Conservation (phyloP, 208 protist genomes). For the Blechomonas ayalai region DNA sequence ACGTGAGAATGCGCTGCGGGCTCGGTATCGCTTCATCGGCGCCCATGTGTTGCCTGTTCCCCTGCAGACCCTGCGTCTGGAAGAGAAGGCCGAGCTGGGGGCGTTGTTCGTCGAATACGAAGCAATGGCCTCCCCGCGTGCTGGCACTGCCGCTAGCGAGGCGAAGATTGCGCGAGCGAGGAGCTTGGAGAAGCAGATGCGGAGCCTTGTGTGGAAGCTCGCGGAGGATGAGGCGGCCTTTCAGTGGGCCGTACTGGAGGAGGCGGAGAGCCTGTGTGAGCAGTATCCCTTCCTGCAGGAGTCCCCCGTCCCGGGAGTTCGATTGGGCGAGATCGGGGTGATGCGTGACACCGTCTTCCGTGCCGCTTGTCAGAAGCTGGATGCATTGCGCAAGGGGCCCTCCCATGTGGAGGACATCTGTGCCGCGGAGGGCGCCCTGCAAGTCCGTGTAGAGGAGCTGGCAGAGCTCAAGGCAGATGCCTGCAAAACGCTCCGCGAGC, state of each 20-base stretch:
- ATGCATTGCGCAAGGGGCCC: conserved; percentile 20
- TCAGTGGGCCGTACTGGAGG: conserved; percentile 12
- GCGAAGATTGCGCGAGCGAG: conserved; percentile 6
- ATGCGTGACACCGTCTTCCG: conserved; percentile 20
- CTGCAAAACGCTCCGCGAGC: conserved; percentile 5
- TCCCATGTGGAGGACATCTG: conserved; percentile 8
- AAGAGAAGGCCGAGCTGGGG: conserved; percentile 17
- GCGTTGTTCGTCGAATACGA: conserved; percentile 18
- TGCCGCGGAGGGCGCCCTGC: conserved; percentile 12
- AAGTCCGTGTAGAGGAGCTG: conserved; percentile 14
- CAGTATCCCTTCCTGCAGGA: conserved; percentile 23
- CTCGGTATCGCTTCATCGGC: conserved; percentile 26
- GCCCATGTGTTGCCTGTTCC: conserved; percentile 19
- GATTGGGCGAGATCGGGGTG: conserved; percentile 20
- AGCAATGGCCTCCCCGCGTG: background rate
- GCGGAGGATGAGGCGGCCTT: conserved; percentile 15
- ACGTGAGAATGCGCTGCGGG: conserved; percentile 25
- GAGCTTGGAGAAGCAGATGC: conserved; percentile 24
- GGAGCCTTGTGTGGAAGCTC: conserved; percentile 11
- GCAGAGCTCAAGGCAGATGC: conserved; percentile 12
- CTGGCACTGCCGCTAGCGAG: background rate
- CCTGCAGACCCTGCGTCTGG: conserved; percentile 28
- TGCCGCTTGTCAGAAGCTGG: conserved; percentile 11
- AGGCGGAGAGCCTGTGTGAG: conserved; percentile 21
- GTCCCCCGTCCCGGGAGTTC: conserved; percentile 18